Conservation (phyloP, 73 alveolate genomes). For the Durusdinium trenchii region DNA sequence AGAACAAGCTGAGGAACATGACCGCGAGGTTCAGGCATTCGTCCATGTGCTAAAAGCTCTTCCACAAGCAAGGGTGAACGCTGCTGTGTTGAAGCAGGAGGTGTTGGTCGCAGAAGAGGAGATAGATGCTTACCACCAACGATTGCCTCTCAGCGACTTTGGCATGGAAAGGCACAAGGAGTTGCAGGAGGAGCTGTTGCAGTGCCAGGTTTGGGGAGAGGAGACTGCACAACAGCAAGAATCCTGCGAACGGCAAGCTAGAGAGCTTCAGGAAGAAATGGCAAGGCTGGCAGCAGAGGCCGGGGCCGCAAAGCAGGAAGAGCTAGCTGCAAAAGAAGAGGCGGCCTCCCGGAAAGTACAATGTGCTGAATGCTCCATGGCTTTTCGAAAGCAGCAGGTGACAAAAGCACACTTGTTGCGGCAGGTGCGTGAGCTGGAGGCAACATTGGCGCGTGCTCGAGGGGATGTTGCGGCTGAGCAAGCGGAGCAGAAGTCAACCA, state of each 20-base stretch:
- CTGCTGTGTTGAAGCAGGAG: neutral
- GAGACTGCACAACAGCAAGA: conserved; percentile 74
- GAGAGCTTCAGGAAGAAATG: conserved; percentile 33
- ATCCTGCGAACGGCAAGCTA: conserved; percentile 37
- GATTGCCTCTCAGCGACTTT: neutral
- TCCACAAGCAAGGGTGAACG: conserved; percentile 28
- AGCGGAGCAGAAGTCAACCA: conserved; percentile 61
- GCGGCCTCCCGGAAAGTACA: conserved; percentile 18
- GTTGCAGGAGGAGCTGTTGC: conserved; percentile 15
- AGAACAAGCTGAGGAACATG: conserved; percentile 71
- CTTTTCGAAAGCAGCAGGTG: conserved; percentile 43
- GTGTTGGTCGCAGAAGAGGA: conserved; percentile 19
- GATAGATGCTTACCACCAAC: neutral
- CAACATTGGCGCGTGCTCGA: conserved; percentile 27
- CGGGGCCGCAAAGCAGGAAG: conserved; percentile 57
- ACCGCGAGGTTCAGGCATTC: conserved; percentile 57
- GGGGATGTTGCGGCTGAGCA: conserved; percentile 36
- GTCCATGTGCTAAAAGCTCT: conserved; percentile 25
- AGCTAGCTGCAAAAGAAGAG: conserved; percentile 55
- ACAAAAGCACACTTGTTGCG: conserved; percentile 44
- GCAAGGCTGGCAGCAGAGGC: conserved; percentile 4
- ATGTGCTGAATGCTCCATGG: conserved; percentile 33
- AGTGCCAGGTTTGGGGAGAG: conserved; percentile 38
- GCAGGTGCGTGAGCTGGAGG: conserved; percentile 83
- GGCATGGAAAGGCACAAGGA: neutral